Evolutionary conservation across 192 early-diverging fungal species (phyloP).

Genomic region (Fimicolochytrium jonesii): DNA sequence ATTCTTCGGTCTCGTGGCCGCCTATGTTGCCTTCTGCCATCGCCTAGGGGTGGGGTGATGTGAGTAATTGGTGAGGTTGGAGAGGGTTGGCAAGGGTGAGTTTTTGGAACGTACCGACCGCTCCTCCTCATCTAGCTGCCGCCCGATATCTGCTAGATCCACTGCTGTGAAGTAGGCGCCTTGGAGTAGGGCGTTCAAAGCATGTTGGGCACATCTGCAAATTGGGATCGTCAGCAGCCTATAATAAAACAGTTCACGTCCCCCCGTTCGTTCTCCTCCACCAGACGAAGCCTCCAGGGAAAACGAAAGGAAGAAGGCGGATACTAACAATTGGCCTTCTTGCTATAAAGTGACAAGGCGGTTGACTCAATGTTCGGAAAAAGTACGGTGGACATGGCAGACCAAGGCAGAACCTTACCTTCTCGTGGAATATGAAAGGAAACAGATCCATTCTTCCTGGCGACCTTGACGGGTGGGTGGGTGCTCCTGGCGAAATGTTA

Average conservation of each 20-base stretch:
- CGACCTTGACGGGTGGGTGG: too few species aligned
- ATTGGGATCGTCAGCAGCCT: not conserved
- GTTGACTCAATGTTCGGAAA: constrained; percentile 32
- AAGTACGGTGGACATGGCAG: constrained; percentile 11
- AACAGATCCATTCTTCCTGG: constrained; percentile 24
- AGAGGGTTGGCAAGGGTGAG: not conserved
- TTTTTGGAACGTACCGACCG: constrained; percentile 24
- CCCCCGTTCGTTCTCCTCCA: too few species aligned
- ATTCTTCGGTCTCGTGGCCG: constrained; percentile 20
- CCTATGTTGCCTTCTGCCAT: constrained; percentile 28
- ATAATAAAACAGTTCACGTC: too few species aligned
- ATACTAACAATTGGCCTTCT: constrained; percentile 59
- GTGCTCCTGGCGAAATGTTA: too few species aligned
- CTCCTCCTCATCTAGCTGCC: constrained; percentile 63
- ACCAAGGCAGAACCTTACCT: constrained; percentile 14
- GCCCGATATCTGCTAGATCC: constrained; percentile 66
- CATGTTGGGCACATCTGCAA: constrained; percentile 69
- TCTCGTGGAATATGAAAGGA: constrained; percentile 14
- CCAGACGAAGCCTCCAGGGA: too few species aligned
- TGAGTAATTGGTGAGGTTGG: not conserved
- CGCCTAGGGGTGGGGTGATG: too few species aligned
- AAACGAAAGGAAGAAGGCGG: not conserved
- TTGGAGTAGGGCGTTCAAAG: constrained; percentile 69
- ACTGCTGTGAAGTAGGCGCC: constrained; percentile 72
- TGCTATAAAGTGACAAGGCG: constrained; percentile 52